phyloP scores from a whole-genome alignment of 345 rosid species.

The Acer negundo region DNA sequence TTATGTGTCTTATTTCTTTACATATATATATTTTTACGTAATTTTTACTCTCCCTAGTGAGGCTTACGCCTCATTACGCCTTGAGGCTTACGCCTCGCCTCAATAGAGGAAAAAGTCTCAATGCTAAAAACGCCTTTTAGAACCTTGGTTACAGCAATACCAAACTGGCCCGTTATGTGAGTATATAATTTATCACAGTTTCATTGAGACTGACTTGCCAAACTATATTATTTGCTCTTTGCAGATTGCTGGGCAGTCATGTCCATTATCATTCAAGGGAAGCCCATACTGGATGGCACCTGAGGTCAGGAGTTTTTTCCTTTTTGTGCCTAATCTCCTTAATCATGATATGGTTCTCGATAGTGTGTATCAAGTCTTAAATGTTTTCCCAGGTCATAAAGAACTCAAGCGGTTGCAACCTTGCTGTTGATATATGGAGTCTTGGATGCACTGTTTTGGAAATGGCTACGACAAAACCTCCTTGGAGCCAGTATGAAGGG shows the following conservation, averaged over 20 bases:
- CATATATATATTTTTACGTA: too few relatives aligned
- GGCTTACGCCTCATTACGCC: too few relatives aligned
- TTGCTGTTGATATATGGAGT: constrained; percentile 89
- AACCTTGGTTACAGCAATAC: too few relatives aligned
- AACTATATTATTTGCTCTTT: constrained; percentile 20
- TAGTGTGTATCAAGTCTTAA: neutral
- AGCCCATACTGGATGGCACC: constrained; percentile 95
- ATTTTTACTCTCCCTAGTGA: too few relatives aligned
- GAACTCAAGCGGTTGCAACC: constrained; percentile 60
- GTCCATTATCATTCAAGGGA: constrained; percentile 77
- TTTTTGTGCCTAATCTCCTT: constrained; percentile 5
- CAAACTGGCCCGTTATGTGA: too few relatives aligned
- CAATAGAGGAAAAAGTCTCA: too few relatives aligned
- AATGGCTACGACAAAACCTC: constrained; percentile 86
- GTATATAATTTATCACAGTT: neutral
- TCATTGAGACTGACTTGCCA: neutral
- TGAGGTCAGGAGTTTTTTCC: constrained; percentile 50
- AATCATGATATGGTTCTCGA: neutral
- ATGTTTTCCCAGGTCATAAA: constrained; percentile 55
- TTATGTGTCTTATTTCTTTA: too few relatives aligned
- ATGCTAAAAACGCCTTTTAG: too few relatives aligned
- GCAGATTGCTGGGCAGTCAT: constrained; percentile 80
- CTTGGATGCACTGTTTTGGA: constrained; percentile 86
- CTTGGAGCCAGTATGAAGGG: constrained; percentile 88
- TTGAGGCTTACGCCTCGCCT: too few relatives aligned